Conservation (phyloP, 2,329 filamentous ascomycete species). For the Sclerotiophoma versabilis region DNA sequence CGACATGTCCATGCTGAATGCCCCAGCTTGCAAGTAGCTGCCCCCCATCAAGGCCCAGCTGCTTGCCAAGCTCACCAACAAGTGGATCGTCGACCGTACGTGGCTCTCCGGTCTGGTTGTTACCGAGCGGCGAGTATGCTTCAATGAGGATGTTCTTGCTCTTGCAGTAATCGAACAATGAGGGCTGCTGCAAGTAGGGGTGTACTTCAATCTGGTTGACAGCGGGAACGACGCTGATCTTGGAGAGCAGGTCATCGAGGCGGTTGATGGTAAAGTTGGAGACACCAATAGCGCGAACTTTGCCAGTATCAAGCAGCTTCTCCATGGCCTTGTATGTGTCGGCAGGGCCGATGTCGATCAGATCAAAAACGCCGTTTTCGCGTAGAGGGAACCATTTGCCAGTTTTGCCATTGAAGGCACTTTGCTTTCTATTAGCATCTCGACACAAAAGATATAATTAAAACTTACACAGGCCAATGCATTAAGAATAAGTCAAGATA, state of each 20-base stretch:
- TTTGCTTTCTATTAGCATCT: background rate
- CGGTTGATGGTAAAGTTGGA: slow-evolving; percentile 83
- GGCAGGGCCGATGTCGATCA: slow-evolving; percentile 78
- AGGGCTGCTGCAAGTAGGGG: slow-evolving; percentile 51
- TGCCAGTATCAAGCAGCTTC: slow-evolving; percentile 69
- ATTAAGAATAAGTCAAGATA: slow-evolving; percentile 74
- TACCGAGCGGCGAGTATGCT: slow-evolving; percentile 75
- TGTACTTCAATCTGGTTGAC: slow-evolving; percentile 84
- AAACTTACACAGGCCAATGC: slow-evolving; percentile 62
- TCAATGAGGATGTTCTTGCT: slow-evolving; percentile 75
- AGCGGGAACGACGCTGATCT: slow-evolving; percentile 67
- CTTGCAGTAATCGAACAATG: slow-evolving; percentile 71
- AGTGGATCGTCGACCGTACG: slow-evolving; percentile 55
- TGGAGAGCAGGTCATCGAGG: slow-evolving; percentile 71
- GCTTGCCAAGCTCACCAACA: slow-evolving; percentile 23
- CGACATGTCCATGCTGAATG: slow-evolving; percentile 77
- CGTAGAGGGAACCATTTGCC: slow-evolving; percentile 42
- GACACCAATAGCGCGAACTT: slow-evolving; percentile 79
- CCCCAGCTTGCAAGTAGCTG: slow-evolving; percentile 82
- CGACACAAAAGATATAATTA: background rate
- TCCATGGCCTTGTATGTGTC: slow-evolving; percentile 77
- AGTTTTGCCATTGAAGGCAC: slow-evolving; percentile 34
- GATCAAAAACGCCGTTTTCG: slow-evolving; percentile 70
- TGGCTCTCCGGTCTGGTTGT: slow-evolving; percentile 66
- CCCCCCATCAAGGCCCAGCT: slow-evolving; percentile 70